A percentile compares a stretch with the other conserved stretches of the same genome.
Conservation (phyloP, 2,329 filamentous ascomycete genomes). For the Aspergillus aculeatus region DNA sequence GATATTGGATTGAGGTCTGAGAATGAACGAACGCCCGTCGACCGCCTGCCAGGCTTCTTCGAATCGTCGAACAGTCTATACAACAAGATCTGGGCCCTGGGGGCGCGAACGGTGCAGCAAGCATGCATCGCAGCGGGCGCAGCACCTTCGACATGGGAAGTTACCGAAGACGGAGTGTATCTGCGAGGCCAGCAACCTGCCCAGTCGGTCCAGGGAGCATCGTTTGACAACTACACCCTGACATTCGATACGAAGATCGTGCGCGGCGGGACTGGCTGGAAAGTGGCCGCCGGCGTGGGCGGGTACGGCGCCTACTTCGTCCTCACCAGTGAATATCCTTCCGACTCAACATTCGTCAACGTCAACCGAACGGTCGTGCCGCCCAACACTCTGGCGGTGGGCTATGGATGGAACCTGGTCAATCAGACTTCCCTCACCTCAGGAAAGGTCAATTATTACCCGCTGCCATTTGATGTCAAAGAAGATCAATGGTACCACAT, state of each 20-base stretch:
- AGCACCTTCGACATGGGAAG: slow-evolving; percentile 17
- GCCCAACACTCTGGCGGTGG: slow-evolving; percentile 7
- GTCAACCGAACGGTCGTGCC: slow-evolving; percentile 6
- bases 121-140: slow-evolving; percentile 14
- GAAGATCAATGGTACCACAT: slow-evolving; percentile 4
- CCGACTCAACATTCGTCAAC: slow-evolving; percentile 6
- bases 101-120: slow-evolving; percentile 15
- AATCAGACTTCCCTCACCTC: slow-evolving; percentile 8
- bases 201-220: slow-evolving; percentile 10
- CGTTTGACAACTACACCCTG: slow-evolving; percentile 16
- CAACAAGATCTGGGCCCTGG: slow-evolving; percentile 20
- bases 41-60: slow-evolving; percentile 11
- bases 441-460: slow-evolving; percentile 1
- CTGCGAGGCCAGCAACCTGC: slow-evolving; percentile 16
- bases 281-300: slow-evolving; percentile 12
- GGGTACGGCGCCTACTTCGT: slow-evolving; percentile 21
- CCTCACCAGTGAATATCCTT: slow-evolving; percentile 11
- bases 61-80: slow-evolving; percentile 14
- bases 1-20: not conserved
- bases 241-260: slow-evolving; percentile 16
- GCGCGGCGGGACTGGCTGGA: slow-evolving; percentile 17
- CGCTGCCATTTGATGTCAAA: not conserved
- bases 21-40: slow-evolving; percentile 5
- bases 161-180: slow-evolving; percentile 10
- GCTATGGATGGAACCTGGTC: slow-evolving; percentile 11